phyloP scores from a whole-genome alignment of 306 rosid species.

The Lathyrus aphaca region DNA sequence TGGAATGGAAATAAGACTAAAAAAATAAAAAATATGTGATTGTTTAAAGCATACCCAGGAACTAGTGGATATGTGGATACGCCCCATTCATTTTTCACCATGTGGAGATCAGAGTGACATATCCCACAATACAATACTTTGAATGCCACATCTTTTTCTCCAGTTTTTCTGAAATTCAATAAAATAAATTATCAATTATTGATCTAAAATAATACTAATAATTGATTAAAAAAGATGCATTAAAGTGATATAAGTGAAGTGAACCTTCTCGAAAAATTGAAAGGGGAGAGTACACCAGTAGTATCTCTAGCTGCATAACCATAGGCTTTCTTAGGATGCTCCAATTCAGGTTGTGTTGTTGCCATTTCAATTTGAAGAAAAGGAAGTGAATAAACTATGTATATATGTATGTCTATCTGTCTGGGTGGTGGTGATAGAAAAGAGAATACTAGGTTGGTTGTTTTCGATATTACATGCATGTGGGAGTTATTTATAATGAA shows the following conservation, averaged over 20 bases:
- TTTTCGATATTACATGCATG: not conserved
- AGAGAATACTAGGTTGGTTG: not conserved
- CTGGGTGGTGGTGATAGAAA: not conserved
- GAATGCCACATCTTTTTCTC: slow-evolving; percentile 52
- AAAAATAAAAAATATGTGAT: not conserved
- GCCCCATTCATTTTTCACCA: slow-evolving; percentile 51
- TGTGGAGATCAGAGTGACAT: slow-evolving; percentile 61
- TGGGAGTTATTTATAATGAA: not conserved
- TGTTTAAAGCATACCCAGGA: slow-evolving; percentile 48
- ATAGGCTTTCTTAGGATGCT: slow-evolving; percentile 47
- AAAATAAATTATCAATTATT: too few species aligned
- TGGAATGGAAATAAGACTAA: not conserved
- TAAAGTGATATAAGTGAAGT: not conserved
- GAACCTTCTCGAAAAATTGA: slow-evolving; percentile 53
- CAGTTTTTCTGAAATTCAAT: slow-evolving; percentile 41
- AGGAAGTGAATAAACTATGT: not conserved
- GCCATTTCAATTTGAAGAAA: slow-evolving; percentile 25
- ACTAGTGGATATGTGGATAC: slow-evolving; percentile 43
- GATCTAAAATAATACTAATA: too few species aligned
- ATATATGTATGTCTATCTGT: not conserved
- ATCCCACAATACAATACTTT: slow-evolving; percentile 58
- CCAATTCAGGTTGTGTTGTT: slow-evolving; percentile 7
- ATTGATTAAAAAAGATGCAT: too few species aligned
- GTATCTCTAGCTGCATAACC: slow-evolving; percentile 53
- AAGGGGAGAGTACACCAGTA: slow-evolving; percentile 52